A percentile compares a stretch with the other conserved stretches of the same genome.
Conservation (phyloP, 371 early-diverging fungal genomes). For the Enteropsectra breve region DNA sequence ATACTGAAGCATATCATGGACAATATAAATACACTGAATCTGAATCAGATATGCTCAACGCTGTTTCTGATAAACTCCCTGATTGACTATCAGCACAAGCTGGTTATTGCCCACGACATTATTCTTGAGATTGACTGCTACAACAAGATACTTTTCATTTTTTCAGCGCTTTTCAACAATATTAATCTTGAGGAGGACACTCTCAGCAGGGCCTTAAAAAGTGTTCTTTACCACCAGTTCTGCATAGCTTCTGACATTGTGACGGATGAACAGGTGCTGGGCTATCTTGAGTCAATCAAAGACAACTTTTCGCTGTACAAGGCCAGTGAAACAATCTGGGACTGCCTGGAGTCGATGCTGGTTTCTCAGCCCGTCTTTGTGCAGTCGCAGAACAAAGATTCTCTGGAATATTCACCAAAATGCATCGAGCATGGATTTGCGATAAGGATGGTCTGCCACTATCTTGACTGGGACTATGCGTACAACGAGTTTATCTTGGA, state of each 20-base stretch:
- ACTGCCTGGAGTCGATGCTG: conserved; percentile 7
- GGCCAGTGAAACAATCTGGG: conserved; percentile 7
- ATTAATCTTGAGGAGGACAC: conserved; percentile 15
- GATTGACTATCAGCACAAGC: conserved; percentile 31
- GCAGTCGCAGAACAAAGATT: background rate
- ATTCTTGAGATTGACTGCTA: conserved; percentile 16
- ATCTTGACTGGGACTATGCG: conserved; percentile 60
- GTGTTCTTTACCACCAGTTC: conserved; percentile 33
- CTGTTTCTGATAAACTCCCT: conserved; percentile 27
- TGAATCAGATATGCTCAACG: conserved; percentile 37
- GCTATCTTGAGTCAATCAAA: conserved; percentile 18
- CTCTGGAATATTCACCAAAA: background rate
- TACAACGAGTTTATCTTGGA: conserved; percentile 55
- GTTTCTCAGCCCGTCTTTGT: conserved; percentile 16
- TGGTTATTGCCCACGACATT: conserved; percentile 39
- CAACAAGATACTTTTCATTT: conserved; percentile 30
- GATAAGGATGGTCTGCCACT: conserved; percentile 47
- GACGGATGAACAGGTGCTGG: conserved; percentile 1
- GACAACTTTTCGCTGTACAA: conserved; percentile 19
- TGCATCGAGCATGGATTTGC: conserved; percentile 10
- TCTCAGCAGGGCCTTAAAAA: conserved; percentile 13
- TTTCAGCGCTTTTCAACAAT: conserved; percentile 37
- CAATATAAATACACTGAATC: conserved; percentile 21
- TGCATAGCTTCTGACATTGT: conserved; percentile 30
- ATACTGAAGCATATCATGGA: conserved; percentile 23